phyloP scores from a whole-genome alignment of 2,329 filamentous ascomycete species.

The Botryotinia narcissicola region DNA sequence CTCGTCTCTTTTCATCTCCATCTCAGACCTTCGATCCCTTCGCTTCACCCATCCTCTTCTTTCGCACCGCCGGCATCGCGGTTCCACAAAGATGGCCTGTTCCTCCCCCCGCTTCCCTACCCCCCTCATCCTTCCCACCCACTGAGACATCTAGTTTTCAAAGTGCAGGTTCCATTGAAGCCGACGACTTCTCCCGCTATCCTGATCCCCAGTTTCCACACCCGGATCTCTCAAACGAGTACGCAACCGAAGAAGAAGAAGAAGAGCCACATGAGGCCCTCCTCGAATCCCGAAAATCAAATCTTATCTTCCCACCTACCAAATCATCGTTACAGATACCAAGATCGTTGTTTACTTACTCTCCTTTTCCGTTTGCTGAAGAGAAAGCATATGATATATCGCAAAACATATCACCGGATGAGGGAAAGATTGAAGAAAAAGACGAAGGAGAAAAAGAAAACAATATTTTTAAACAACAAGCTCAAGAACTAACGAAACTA shows the following conservation, averaged over 20 bases:
- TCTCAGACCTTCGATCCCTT: constrained; percentile 57
- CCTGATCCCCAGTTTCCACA: neutral
- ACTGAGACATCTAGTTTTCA: neutral
- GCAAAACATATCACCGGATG: neutral
- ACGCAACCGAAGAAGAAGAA: neutral
- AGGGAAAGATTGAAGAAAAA: neutral
- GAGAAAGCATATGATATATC: neutral
- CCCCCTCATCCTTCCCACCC: neutral
- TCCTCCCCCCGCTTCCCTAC: constrained; percentile 7
- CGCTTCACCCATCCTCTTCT: constrained; percentile 57
- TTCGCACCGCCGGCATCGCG: constrained; percentile 49
- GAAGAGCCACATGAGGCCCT: constrained; percentile 1
- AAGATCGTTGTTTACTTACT: constrained; percentile 28
- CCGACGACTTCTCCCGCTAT: neutral
- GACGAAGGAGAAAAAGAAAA: neutral
- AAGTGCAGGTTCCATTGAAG: neutral
- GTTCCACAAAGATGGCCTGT: constrained; percentile 30
- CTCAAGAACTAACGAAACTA: constrained; percentile 27
- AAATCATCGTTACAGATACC: constrained; percentile 32
- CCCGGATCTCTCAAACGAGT: neutral
- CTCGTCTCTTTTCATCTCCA: constrained; percentile 51
- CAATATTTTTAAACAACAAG: constrained; percentile 25
- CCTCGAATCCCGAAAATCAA: constrained; percentile 22
- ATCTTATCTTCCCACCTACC: constrained; percentile 33
- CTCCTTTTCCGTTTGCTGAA: neutral